Evolutionary conservation across 2,329 filamentous ascomycete genomes (phyloP), one percentile per base, ranked within the genome.

Genomic region (Akanthomyces uredinophilus): DNA sequence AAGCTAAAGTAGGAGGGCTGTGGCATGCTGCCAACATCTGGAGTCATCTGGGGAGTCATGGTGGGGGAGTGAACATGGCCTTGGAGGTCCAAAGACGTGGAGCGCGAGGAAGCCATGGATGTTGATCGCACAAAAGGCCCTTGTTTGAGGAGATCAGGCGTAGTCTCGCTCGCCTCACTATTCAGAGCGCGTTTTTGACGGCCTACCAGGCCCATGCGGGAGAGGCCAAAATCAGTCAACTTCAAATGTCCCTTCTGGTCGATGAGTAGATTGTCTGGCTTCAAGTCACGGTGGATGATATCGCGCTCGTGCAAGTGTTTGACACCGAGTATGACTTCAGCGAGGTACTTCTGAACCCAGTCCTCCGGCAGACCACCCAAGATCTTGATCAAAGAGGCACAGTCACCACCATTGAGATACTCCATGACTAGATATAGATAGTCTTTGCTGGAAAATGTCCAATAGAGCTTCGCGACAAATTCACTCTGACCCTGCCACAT

Each of bases 401-500:
- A 99, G 71, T 99, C 95, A 51, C 95, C 95, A 41, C 95, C 95
- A 68, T 98, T 99, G 63, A 99, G 82, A 75, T 99, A 99, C 72
- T 99, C 95, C 95, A 99, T 99, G 27, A 99, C 95, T 63, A 99
- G 82, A 72, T 98, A 99, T 27, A 99, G 86, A 72, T 97, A 99
- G 71, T 99, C 95, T 72, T 99, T 99, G 81, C 94, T 99, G 4
- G 95, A 96, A 71, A 99, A 99, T 0, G 95, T 99, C 96, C 96
- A 99, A 78, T 98, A 99, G 14, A 99, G 83, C 78, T 99, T 99
- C 29, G 95, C 95, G 63, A 99, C 95, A 73, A 99, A 99, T 64
- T 99, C 95, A 73, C 96, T 99, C 75, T 98, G 92, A 24, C 95
- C 95, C 77, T 99, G 95, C 91, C 95, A 98, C 95, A 99, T 99